Conservation (phyloP, 2,329 filamentous ascomycete genomes). For the Byssothecium circinans region DNA sequence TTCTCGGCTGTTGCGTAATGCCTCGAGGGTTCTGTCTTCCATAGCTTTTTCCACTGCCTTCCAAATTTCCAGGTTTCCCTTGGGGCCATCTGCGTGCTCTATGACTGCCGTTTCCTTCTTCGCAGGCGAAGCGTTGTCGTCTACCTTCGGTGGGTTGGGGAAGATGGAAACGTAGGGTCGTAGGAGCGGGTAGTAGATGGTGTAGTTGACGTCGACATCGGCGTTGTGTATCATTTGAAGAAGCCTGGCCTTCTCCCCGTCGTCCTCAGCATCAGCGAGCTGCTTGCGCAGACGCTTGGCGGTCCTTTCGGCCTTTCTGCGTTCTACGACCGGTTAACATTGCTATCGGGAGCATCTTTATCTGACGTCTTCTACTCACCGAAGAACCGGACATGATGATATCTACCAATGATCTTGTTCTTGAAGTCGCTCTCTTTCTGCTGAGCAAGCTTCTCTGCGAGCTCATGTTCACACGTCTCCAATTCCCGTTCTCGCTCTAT, state of each 20-base stretch:
- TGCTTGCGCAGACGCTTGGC: slow-evolving; percentile 66
- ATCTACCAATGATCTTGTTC: slow-evolving; percentile 73
- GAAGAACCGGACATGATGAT: slow-evolving; percentile 84
- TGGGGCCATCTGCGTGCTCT: slow-evolving; percentile 42
- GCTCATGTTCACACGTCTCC: slow-evolving; percentile 64
- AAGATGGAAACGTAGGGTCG: slow-evolving; percentile 69
- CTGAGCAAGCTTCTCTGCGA: slow-evolving; percentile 47
- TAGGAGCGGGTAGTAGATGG: slow-evolving; percentile 70
- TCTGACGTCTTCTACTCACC: slow-evolving; percentile 53
- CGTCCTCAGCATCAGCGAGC: slow-evolving; percentile 53
- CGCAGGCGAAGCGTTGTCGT: slow-evolving; percentile 26
- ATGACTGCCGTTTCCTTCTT: slow-evolving; percentile 28
- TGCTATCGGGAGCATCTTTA: not conserved
- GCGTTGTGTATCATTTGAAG: slow-evolving; percentile 65
- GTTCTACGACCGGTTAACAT: slow-evolving; percentile 53
- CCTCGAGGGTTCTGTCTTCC: slow-evolving; percentile 58
- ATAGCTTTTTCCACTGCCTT: slow-evolving; percentile 65
- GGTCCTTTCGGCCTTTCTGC: slow-evolving; percentile 70
- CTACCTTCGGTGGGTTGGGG: slow-evolving; percentile 30
- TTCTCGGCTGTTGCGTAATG: slow-evolving; percentile 57
- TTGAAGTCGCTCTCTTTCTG: slow-evolving; percentile 63
- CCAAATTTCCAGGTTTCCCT: slow-evolving; percentile 67
- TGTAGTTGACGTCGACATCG: slow-evolving; percentile 76
- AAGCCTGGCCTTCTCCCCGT: slow-evolving; percentile 55
- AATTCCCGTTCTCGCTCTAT: slow-evolving; percentile 73